A percentile compares a stretch with the other conserved stretches of the same genome.
Conservation (phyloP, 805 yeast species). For the Wickerhamomyces mucosus region DNA sequence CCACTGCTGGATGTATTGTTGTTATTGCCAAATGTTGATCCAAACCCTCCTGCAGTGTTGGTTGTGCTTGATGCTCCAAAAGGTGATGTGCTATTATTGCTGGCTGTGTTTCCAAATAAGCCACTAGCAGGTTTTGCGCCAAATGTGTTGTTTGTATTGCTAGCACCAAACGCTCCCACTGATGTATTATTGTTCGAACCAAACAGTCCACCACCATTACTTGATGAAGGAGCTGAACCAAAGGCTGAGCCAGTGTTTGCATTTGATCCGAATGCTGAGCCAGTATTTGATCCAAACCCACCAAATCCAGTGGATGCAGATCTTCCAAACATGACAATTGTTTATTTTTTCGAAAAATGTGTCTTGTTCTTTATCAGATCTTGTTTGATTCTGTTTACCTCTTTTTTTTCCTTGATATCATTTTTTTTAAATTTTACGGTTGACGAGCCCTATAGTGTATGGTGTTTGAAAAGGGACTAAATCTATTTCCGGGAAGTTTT, state of each 20-base stretch:
- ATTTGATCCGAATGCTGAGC: constrained; percentile 20
- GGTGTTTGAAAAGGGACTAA: too few relatives aligned
- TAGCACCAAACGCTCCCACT: constrained; percentile 12
- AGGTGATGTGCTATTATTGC: constrained; percentile 14
- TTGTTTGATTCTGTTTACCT: too few relatives aligned
- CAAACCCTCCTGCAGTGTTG: constrained; percentile 21
- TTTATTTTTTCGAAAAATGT: too few relatives aligned
- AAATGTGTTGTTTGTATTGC: too few relatives aligned
- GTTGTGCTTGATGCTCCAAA: constrained; percentile 14
- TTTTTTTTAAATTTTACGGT: too few relatives aligned
- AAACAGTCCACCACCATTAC: constrained; percentile 27
- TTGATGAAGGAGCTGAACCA: constrained; percentile 19
- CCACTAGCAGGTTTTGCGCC: constrained; percentile 19
- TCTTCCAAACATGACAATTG: constrained; percentile 2
- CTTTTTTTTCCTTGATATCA: too few relatives aligned
- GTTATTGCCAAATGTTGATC: constrained; percentile 21
- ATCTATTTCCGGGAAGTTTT: too few relatives aligned
- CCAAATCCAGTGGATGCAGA: constrained; percentile 12
- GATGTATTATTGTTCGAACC: constrained; percentile 24
- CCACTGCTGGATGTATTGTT: constrained; percentile 17
- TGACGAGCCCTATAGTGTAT: too few relatives aligned
- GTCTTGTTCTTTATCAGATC: too few relatives aligned
- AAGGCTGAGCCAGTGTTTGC: constrained; percentile 12
- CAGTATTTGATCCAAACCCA: constrained; percentile 18
- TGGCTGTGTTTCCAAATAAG: constrained; percentile 8